phyloP scores from a whole-genome alignment of 805 yeast genomes.

The Candida namnaoensis region DNA sequence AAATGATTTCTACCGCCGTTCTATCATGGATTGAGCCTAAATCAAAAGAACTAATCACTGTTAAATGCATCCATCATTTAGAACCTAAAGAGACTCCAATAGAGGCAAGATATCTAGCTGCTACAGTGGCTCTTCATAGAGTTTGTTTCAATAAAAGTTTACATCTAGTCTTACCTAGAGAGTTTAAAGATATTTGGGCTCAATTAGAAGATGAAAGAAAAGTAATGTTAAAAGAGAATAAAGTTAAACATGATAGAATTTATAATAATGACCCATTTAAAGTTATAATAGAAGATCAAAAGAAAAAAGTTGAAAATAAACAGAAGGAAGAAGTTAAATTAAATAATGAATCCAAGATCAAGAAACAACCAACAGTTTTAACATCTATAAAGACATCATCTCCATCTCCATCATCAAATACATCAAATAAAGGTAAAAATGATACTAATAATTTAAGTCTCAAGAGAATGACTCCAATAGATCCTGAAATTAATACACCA shows the following conservation, averaged over 20 bases:
- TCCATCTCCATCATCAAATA: slow-evolving; percentile 3
- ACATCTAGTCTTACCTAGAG: slow-evolving; percentile 80
- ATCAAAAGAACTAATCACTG: slow-evolving; percentile 54
- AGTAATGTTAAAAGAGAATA: slow-evolving; percentile 34
- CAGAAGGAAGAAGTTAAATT: slow-evolving; percentile 37
- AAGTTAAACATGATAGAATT: slow-evolving; percentile 35
- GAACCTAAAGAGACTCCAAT: slow-evolving; percentile 70
- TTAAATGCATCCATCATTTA: slow-evolving; percentile 44
- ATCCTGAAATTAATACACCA: not conserved
- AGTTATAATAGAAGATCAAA: slow-evolving; percentile 50
- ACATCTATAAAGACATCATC: slow-evolving; percentile 15
- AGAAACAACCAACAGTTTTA: slow-evolving; percentile 38
- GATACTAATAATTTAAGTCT: not conserved
- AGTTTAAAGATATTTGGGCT: slow-evolving; percentile 74
- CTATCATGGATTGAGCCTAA: slow-evolving; percentile 75
- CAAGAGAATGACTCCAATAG: slow-evolving; percentile 4
- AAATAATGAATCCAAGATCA: slow-evolving; percentile 42
- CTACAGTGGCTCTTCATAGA: slow-evolving; percentile 79
- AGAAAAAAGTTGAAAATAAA: slow-evolving; percentile 28
- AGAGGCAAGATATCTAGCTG: slow-evolving; percentile 86
- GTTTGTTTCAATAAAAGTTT: slow-evolving; percentile 74
- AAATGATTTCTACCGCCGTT: slow-evolving; percentile 57
- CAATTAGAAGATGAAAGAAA: slow-evolving; percentile 57
- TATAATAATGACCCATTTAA: slow-evolving; percentile 75
- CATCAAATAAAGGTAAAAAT: slow-evolving; percentile 1